Evolutionary conservation across 768 basidiomycete species (phyloP).

Genomic region (Suillus sp.): DNA sequence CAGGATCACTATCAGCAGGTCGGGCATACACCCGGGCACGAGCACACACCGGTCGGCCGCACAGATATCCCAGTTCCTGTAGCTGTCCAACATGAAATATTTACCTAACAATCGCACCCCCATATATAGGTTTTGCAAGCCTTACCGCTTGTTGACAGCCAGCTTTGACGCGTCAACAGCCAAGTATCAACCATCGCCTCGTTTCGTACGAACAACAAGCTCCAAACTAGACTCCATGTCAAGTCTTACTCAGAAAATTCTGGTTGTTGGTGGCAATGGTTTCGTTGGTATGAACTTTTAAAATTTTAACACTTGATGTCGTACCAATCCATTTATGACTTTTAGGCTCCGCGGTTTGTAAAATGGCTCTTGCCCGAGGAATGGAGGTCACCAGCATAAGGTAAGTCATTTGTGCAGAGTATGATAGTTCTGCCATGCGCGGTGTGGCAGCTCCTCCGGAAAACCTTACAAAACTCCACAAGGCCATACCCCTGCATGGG

Average conservation of each 20-base stretch:
- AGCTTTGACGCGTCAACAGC: neutral
- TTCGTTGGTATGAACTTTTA: conserved; percentile 73
- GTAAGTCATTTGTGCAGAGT: conserved; percentile 38
- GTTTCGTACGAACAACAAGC: neutral
- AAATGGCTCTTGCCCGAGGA: conserved; percentile 80
- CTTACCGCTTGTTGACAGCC: neutral
- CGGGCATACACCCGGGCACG: conserved; percentile 4
- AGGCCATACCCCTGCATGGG: conserved; percentile 90
- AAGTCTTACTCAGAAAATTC: conserved; percentile 55
- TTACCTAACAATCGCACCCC: neutral
- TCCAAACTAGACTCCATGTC: neutral
- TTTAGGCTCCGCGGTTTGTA: conserved; percentile 91
- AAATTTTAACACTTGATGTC: conserved; percentile 16
- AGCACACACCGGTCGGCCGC: neutral
- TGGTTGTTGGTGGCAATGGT: conserved; percentile 99
- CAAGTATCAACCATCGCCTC: neutral
- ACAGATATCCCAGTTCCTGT: neutral
- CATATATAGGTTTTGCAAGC: neutral
- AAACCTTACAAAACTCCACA: conserved; percentile 84
- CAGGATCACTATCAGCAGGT: no score
- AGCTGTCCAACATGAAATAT: neutral
- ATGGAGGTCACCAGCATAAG: conserved; percentile 90
- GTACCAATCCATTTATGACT: conserved; percentile 13
- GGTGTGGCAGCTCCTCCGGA: conserved; percentile 72
- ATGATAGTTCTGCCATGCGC: neutral